Base-by-base conservation (phyloP, 129 eudicot species). In the Escallonia rubra region DNA sequence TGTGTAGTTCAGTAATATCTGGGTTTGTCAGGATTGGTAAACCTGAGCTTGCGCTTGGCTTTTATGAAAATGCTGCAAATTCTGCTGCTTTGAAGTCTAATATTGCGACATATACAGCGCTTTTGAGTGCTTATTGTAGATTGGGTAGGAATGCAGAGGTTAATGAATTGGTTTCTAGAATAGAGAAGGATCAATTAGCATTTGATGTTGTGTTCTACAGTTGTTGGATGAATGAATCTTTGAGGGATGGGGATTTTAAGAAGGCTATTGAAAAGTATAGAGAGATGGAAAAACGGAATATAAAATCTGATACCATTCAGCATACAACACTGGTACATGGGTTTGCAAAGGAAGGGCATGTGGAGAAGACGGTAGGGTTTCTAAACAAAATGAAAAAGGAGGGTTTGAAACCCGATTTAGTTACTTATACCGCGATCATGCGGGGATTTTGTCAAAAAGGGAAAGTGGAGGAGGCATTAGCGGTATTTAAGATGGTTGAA, bases 371-470 rank as follows among this genome's bases (percentile, higher is more conserved):
- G 3, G 79, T 77, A 1, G 96, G 94, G 0, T 71, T 89, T 75
- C 57, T 89, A 51, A 50, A 79, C 65, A 74, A 57, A 58, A 86
- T 89, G 94, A 70, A 63, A 61, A 83, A 70, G 72, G 81, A 81
- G 50, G 86, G 86, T 41, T 53, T 81, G 41, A 62, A 62, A 51
- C 90, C 94, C 14, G 81, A 79, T 81, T 67, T 83, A 57, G 82
- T 89, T 62, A 83, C 96, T 72, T 86, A 74, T 66, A 86, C 96
- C 1, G 72, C 90, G 3, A 74, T 89, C 56, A 83, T 89, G 13
- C 66, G 75, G 76, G 96, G 90, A 53, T 86, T 83, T 72, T 86
- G 96, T 79, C 83, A 79, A 78, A 86, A 81, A 79, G 88, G 90
- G 67, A 89, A 85, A 78, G 41, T 86, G 71, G 74, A 81, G 34